Evolutionary conservation across 2,329 filamentous ascomycete species (phyloP).

Genomic region (Epichloe sibirici): DNA sequence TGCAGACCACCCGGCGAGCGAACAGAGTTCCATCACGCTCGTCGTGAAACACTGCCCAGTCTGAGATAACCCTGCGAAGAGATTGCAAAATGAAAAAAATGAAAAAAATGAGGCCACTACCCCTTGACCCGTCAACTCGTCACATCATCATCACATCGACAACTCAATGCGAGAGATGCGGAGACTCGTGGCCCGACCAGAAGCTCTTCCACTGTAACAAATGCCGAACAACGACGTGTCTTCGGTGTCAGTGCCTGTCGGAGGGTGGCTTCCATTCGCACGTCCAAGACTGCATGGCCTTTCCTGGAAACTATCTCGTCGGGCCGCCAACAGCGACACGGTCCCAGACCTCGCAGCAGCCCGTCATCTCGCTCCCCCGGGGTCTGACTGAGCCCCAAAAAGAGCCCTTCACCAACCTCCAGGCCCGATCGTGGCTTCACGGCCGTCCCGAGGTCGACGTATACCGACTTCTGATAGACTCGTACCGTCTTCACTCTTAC

Average conservation of each 20-base stretch:
- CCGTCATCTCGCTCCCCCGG: conserved; percentile 1
- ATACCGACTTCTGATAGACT: conserved; percentile 30
- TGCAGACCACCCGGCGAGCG: no score
- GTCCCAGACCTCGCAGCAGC: not conserved
- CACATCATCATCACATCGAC: not conserved
- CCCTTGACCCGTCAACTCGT: not conserved
- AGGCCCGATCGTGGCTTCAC: conserved; percentile 24
- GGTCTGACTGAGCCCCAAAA: conserved; percentile 13
- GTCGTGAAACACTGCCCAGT: no score
- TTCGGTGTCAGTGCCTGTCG: not conserved
- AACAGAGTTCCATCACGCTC: no score
- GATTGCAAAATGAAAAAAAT: not conserved
- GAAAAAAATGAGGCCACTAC: no score
- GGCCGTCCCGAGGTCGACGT: conserved; percentile 24
- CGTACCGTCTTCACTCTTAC: conserved; percentile 27
- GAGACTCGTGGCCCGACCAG: not conserved
- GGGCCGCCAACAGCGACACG: not conserved
- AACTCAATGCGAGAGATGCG: not conserved
- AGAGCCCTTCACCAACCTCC: conserved; percentile 22
- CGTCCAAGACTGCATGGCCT: conserved; percentile 2
- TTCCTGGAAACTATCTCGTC: conserved; percentile 1
- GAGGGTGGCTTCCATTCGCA: not conserved
- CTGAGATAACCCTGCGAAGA: no score
- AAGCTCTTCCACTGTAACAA: conserved; percentile 1
- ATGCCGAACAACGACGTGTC: not conserved